These are phyloP conservation scores for Lachnellula suecica DNA, from an alignment of 2,329 filamentous ascomycete species.

Conservation along the genomic window DNA sequence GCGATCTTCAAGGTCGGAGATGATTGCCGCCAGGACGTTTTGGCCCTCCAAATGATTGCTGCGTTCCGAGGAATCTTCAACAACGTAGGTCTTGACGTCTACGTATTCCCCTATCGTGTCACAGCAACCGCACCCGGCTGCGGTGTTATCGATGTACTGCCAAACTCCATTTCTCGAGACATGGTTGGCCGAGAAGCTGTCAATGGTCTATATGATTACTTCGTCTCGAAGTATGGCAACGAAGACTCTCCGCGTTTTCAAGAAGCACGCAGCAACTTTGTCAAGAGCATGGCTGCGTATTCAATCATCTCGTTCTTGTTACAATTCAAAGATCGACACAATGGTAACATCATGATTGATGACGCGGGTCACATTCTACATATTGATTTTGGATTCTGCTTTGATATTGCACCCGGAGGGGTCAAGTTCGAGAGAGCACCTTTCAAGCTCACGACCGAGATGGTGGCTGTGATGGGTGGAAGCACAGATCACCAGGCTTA, in stretches of 20 bases:
- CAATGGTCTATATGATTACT: constrained; percentile 98
- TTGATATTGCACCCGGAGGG: constrained; percentile 95
- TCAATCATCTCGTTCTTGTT: constrained; percentile 94
- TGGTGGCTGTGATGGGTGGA: constrained; percentile 99
- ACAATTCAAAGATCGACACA: constrained; percentile 99
- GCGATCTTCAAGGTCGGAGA: constrained; percentile 99
- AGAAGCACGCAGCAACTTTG: constrained; percentile 92
- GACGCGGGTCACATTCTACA: constrained; percentile 96
- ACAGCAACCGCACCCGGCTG: constrained; percentile 96
- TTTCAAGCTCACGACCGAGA: constrained; percentile 96
- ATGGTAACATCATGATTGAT: constrained; percentile 99
- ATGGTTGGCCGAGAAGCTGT: constrained; percentile 98
- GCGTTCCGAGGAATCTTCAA: constrained; percentile 98
- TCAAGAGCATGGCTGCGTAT: constrained; percentile 99
- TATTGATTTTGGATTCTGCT: constrained; percentile 99
- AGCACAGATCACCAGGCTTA: constrained; percentile 82
- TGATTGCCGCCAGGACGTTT: constrained; percentile 94
- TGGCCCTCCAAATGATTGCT: constrained; percentile 96
- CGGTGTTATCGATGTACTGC: constrained; percentile 95
- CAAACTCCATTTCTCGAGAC: constrained; percentile 96
- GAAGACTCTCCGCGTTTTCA: constrained; percentile 95
- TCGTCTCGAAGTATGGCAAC: constrained; percentile 93
- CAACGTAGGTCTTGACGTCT: constrained; percentile 90
- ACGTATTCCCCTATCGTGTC: constrained; percentile 94
- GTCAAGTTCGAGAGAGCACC: constrained; percentile 97